Percentiles rank a stretch among this genome's conserved stretches.
phyloP scores from a whole-genome alignment of 331 rosid species.

The Arachis monticola region DNA sequence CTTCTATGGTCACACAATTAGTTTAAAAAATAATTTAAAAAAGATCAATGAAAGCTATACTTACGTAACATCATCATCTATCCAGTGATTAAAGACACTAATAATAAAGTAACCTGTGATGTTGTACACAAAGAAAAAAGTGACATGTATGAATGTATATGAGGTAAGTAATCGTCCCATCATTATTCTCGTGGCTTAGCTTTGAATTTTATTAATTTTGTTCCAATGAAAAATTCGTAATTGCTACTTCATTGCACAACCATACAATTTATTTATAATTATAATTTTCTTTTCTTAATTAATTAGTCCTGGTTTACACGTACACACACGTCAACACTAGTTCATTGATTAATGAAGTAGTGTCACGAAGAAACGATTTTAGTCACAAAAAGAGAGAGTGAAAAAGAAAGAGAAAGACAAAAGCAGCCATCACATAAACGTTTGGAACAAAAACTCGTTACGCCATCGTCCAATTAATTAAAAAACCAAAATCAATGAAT shows the following conservation, averaged over 20 bases:
- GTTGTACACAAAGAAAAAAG: conserved; percentile 2
- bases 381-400: background rate
- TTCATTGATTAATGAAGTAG: background rate
- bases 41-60: background rate
- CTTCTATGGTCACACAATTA: background rate
- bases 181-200: conserved; percentile 11
- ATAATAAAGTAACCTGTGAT: conserved; percentile 7
- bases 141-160: background rate
- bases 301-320: background rate
- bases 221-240: background rate
- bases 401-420: background rate
- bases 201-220: conserved; percentile 6
- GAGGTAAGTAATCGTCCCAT: background rate
- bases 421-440: conserved; percentile 27
- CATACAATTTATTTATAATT: background rate
- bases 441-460: background rate
- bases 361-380: conserved; percentile 16
- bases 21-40: background rate
- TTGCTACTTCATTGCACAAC: background rate
- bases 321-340: background rate
- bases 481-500: too few relatives aligned
- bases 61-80: background rate
- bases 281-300: background rate
- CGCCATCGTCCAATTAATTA: background rate
- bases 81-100: background rate